A percentile compares a stretch with the other conserved stretches of the same genome.
Conservation (phyloP, 495 filamentous ascomycete species). For the Annulohypoxylon stygium region DNA sequence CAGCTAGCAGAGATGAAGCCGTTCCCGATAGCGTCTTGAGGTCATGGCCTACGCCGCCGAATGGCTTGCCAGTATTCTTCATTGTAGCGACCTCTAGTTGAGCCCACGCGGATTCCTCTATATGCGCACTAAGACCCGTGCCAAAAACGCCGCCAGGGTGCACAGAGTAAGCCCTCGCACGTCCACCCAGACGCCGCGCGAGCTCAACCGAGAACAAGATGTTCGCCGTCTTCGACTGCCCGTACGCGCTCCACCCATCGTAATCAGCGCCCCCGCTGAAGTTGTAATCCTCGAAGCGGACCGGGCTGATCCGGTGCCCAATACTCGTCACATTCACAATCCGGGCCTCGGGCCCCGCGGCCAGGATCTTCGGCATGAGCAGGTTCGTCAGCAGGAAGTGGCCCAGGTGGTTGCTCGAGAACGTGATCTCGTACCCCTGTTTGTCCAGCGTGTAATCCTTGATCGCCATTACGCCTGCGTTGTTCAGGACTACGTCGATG, state of each 20-base stretch:
- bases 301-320: slow-evolving; percentile 56
- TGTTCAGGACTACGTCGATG: slow-evolving; percentile 77
- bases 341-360: slow-evolving; percentile 45
- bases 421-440: slow-evolving; percentile 66
- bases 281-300: slow-evolving; percentile 66
- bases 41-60: neutral
- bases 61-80: slow-evolving; percentile 51
- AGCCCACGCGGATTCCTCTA: slow-evolving; percentile 31
- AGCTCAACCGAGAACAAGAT: slow-evolving; percentile 68
- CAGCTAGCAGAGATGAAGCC: slow-evolving; percentile 31
- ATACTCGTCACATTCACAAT: slow-evolving; percentile 59
- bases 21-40: slow-evolving; percentile 25
- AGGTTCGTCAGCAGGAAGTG: slow-evolving; percentile 71
- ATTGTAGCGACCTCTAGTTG: slow-evolving; percentile 40
- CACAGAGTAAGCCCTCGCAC: slow-evolving; percentile 51
- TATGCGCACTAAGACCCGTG: slow-evolving; percentile 50
- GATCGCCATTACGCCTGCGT: slow-evolving; percentile 74
- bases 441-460: slow-evolving; percentile 56
- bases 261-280: slow-evolving; percentile 58
- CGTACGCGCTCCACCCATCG: slow-evolving; percentile 63
- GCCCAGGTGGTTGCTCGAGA: slow-evolving; percentile 70
- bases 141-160: slow-evolving; percentile 59
- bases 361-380: slow-evolving; percentile 62
- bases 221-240: slow-evolving; percentile 72
- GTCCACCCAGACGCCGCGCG: slow-evolving; percentile 51